Conservation (phyloP, 192 early-diverging fungal genomes). For the Borealophlyctis nickersoniae region DNA sequence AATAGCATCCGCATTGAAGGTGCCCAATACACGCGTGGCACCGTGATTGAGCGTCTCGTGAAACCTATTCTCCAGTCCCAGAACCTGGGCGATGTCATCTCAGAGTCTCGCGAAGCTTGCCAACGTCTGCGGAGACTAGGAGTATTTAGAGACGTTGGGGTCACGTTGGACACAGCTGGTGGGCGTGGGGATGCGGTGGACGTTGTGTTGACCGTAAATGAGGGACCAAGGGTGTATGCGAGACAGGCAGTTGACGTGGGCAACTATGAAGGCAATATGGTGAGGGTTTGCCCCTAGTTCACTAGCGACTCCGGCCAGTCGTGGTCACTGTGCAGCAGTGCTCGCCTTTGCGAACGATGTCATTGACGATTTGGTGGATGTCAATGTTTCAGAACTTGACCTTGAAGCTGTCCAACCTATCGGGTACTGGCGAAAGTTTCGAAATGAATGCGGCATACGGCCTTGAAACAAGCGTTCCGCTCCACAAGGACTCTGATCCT, state of each 20-base stretch:
- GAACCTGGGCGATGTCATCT: constrained; percentile 63
- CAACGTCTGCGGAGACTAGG: constrained; percentile 59
- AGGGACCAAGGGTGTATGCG: constrained; percentile 68
- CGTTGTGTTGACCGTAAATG: constrained; percentile 69
- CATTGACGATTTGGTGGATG: neutral
- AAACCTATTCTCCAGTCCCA: constrained; percentile 30
- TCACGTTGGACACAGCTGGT: constrained; percentile 58
- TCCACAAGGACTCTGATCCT: constrained; percentile 21
- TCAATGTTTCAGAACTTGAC: constrained; percentile 54
- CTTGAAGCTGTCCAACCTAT: constrained; percentile 73
- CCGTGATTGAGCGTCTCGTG: constrained; percentile 27
- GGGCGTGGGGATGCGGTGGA: constrained; percentile 52
- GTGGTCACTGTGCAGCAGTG: neutral
- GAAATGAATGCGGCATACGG: constrained; percentile 75
- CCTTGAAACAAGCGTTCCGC: constrained; percentile 38
- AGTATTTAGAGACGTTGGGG: constrained; percentile 65
- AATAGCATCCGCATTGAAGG: constrained; percentile 34
- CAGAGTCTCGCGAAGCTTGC: constrained; percentile 51
- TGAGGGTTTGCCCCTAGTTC: neutral
- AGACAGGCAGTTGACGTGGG: constrained; percentile 88
- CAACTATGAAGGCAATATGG: constrained; percentile 43
- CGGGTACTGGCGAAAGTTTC: constrained; percentile 84
- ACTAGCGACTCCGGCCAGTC: neutral
- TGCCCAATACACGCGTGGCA: constrained; percentile 25
- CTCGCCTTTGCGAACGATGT: neutral